Percentiles rank a stretch among this genome's conserved stretches.
These are phyloP conservation scores for Blastosporella zonata DNA, from an alignment of 1,284 basidiomycete species.

Conservation along the genomic window DNA sequence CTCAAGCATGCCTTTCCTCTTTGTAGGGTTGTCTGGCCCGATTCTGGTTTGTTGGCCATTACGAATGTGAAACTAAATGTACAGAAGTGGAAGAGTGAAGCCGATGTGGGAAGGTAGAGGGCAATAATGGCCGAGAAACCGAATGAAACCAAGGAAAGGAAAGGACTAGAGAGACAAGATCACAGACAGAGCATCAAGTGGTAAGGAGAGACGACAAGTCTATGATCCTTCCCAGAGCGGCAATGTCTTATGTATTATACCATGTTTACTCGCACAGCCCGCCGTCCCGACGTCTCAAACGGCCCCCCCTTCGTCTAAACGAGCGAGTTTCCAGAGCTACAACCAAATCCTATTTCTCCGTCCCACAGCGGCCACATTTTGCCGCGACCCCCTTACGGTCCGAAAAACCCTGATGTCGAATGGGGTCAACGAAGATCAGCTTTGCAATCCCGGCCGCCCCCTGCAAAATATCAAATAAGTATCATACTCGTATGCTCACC, in stretches of 20 bases:
- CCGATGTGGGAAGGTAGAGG: constrained; percentile 19
- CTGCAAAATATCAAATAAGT: too few species aligned
- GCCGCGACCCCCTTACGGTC: constrained; percentile 15
- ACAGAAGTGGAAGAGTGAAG: constrained; percentile 23
- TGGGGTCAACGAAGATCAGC: not conserved
- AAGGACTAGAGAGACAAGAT: constrained; percentile 26
- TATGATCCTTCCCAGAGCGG: constrained; percentile 9
- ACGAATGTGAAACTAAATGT: constrained; percentile 31
- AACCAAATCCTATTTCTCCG: not conserved
- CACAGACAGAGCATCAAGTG: constrained; percentile 25
- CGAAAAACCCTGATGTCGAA: constrained; percentile 1
- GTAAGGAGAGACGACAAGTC: constrained; percentile 6
- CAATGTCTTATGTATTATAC: constrained; percentile 19
- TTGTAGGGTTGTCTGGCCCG: constrained; percentile 40
- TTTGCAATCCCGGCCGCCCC: not conserved
- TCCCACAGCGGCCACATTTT: constrained; percentile 16
- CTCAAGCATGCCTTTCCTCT: constrained; percentile 66
- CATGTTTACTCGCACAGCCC: constrained; percentile 6
- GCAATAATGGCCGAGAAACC: constrained; percentile 23
- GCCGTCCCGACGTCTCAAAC: not conserved
- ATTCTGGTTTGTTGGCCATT: constrained; percentile 48
- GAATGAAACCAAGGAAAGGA: constrained; percentile 20
- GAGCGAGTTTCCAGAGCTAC: not conserved
- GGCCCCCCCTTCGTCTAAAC: not conserved
- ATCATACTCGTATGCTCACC: too few species aligned